These are phyloP conservation scores for Alternaria angustiovoidea DNA, from an alignment of 2,329 filamentous ascomycete species.

Conservation along the genomic window DNA sequence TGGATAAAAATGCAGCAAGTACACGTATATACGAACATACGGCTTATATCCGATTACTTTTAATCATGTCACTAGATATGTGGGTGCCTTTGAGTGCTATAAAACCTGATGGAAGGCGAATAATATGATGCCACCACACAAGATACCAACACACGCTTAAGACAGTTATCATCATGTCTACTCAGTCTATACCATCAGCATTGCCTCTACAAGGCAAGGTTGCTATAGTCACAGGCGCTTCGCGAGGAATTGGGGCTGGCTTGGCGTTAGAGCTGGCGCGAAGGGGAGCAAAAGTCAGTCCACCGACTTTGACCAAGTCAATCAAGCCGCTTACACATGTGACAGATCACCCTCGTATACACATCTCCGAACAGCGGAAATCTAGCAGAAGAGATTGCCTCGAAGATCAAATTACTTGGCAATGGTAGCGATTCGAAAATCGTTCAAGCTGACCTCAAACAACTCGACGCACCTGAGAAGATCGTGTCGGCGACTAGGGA, in stretches of 20 bases:
- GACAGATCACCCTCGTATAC: slow-evolving; percentile 55
- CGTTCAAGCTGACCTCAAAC: slow-evolving; percentile 53
- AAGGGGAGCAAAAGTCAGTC: slow-evolving; percentile 54
- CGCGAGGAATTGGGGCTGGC: slow-evolving; percentile 60
- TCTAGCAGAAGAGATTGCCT: slow-evolving; percentile 44
- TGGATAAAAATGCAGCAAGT: neutral
- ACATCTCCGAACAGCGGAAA: slow-evolving; percentile 51
- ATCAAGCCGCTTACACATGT: slow-evolving; percentile 9
- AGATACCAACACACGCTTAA: neutral
- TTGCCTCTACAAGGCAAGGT: slow-evolving; percentile 45
- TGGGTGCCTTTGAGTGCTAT: neutral
- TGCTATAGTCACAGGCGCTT: slow-evolving; percentile 60
- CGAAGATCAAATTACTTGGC: slow-evolving; percentile 44
- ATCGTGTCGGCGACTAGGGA: slow-evolving; percentile 49
- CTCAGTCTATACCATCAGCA: slow-evolving; percentile 9
- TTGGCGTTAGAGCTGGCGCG: slow-evolving; percentile 59
- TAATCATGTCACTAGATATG: neutral
- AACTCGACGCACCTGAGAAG: slow-evolving; percentile 44
- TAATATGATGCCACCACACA: neutral
- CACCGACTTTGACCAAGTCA: neutral
- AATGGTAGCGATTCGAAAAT: slow-evolving; percentile 49
- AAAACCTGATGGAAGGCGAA: neutral
- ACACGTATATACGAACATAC: neutral
- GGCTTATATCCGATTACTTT: neutral
- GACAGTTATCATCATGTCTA: slow-evolving; percentile 20